Conservation (phyloP, 1,139 yeast species). For the Blastobotrys apis region DNA sequence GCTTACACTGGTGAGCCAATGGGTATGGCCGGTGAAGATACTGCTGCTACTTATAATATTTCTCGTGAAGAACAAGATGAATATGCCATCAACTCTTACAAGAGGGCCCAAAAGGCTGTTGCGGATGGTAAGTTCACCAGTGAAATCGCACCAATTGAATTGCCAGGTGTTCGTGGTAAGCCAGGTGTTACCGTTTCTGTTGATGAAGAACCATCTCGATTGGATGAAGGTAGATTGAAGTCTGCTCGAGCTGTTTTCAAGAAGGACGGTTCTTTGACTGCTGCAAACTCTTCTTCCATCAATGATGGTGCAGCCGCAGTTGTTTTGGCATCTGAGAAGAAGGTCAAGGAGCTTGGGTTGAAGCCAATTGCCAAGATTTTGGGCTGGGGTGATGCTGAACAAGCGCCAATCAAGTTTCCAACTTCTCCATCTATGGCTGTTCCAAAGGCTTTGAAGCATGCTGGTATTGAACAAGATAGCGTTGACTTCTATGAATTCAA, state of each 20-base stretch:
- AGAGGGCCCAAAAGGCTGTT: slow-evolving; percentile 76
- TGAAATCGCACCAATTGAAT: slow-evolving; percentile 82
- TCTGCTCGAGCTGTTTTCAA: slow-evolving; percentile 90
- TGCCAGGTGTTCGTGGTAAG: slow-evolving; percentile 90
- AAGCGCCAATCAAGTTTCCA: slow-evolving; percentile 88
- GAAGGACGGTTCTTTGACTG: slow-evolving; percentile 84
- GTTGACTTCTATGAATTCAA: slow-evolving; percentile 86
- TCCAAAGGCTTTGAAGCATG: slow-evolving; percentile 92
- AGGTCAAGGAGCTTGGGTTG: slow-evolving; percentile 76
- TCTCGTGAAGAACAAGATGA: slow-evolving; percentile 75
- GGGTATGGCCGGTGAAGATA: slow-evolving; percentile 97
- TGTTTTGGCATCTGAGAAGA: slow-evolving; percentile 74
- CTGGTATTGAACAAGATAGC: slow-evolving; percentile 56
- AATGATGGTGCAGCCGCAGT: slow-evolving; percentile 98
- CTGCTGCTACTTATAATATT: slow-evolving; percentile 68
- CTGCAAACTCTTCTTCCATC: slow-evolving; percentile 91
- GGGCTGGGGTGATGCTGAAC: slow-evolving; percentile 99
- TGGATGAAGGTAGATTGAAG: slow-evolving; percentile 70
- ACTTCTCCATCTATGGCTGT: slow-evolving; percentile 91
- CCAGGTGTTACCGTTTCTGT: slow-evolving; percentile 66
- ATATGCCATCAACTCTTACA: slow-evolving; percentile 82
- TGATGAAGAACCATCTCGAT: slow-evolving; percentile 77
- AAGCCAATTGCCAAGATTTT: slow-evolving; percentile 82
- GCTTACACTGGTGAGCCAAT: slow-evolving; percentile 81
- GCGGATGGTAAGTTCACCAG: slow-evolving; percentile 70